Evolutionary conservation across 2,329 filamentous ascomycete species (phyloP), one percentile per base, ranked within the genome.

Genomic region (Talaromyces marneffei): DNA sequence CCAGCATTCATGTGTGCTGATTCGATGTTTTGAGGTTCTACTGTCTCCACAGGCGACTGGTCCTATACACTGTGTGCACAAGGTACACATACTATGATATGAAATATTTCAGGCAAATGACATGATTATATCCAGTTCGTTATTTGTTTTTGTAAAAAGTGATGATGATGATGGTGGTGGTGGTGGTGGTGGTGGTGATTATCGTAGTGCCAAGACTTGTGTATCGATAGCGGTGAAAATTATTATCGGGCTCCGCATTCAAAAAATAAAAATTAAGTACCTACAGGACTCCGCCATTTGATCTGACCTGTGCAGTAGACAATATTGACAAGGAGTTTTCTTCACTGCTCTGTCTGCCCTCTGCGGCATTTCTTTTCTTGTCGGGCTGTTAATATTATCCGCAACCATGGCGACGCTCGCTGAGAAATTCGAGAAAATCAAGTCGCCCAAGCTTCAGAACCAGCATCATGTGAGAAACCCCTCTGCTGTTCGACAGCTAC

Each of bases 401-500:
- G 57, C 44, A 40, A 78, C 69, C 69, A 81, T 81, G 79, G 75
- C 76, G 79, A 85, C 86, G 76, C 80, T 97, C 71, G 87, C 89
- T 75, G 93, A 96, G 82, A 95, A 92, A 82, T 86, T 99, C 75
- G 90, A 93, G 80, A 97, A 95, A 85, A 97, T 97, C 77, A 90
- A 94, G 78, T 94, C 90, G 73, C 94, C 94, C 61, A 96, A 96
- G 78, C 86, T 97, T 71, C 91, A 97, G 77, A 96, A 90, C 75
- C 92, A 97, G 79, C 87, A 96, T 76, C 91, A 92, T 84, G 92
- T 94, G 80, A 68, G 80, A 74, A n/a, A n/a, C n/a, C 29, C 52
- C 40, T 23, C 23, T 48, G 23, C 23, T 48, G 23, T 20, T 16
- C 16, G 10, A 10, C 33, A 33, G 48, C 20, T 56, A 23, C 23